Base-by-base conservation (phyloP, 441 rosid species). In the Viola pubescens region DNA sequence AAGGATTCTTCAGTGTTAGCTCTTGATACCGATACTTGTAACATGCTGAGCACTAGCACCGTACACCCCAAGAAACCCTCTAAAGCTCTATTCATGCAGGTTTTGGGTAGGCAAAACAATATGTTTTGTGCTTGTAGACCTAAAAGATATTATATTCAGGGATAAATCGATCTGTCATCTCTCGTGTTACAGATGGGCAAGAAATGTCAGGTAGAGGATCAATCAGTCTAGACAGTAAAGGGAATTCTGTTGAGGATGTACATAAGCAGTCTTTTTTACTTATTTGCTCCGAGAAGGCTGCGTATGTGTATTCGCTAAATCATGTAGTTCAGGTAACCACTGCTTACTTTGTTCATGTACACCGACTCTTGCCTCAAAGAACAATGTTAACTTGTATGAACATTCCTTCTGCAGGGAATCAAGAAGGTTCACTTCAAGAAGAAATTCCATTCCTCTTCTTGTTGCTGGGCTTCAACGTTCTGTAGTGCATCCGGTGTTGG, bases 391-490 rank as follows among this genome's bases (percentile, higher is more conserved):
- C 26, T 45, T n/a, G 45, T 11, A 11, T 48, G 14, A 48, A 14
- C 43, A 5, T 60, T 59, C 51, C 19, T 34, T 61, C 26, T 41
- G 13, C 72, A 83, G 86, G 98, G 97, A 65, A 76, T 86, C 46
- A 89, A 86, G 84, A 94, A 84, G 79, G 82, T 89, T 49, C 75
- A 66, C 40, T 76, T 79, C 72, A 94, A 89, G 91, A 94, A 88
- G 81, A 94, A 88, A 81, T 89, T 89, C 12, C 72, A 66, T 53
- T 83, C 90, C 57, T 69, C 80, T 44, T 60, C 84, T 26, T 84
- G 92, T 72, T 88, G 84, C 81, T 94, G 83, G 83, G 97, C 97
- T 73, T 88, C 96, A 48, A 76, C 85, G 41, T 85, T 94, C 63
- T 67, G 58, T 58, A 62, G 77, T 70, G 70, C 74, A 43, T 75